Conservation (phyloP, 2,329 filamentous ascomycete genomes). For the Fusarium tanahbumbuense region DNA sequence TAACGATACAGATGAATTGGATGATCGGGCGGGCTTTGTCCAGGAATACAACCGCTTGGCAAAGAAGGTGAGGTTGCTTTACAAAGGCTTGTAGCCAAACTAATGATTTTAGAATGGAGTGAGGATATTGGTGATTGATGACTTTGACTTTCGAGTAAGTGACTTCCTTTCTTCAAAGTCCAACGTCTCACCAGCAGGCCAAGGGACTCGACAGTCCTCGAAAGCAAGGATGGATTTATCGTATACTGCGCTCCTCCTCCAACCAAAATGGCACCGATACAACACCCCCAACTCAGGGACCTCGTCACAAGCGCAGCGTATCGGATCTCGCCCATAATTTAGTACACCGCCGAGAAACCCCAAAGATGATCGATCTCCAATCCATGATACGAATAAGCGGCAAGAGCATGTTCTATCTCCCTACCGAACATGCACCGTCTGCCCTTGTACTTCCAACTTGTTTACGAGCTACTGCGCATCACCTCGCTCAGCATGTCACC, state of each 20-base stretch:
- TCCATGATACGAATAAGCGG: conserved; percentile 73
- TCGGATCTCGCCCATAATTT: conserved; percentile 65
- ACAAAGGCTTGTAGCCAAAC: not conserved
- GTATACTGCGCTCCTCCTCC: conserved; percentile 50
- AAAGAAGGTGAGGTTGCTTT: conserved; percentile 59
- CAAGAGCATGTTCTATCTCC: conserved; percentile 70
- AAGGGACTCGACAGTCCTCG: conserved; percentile 38
- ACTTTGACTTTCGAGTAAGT: conserved; percentile 53
- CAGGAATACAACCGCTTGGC: conserved; percentile 71
- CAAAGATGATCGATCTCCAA: conserved; percentile 64
- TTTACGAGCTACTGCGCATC: conserved; percentile 73
- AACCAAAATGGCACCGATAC: conserved; percentile 20
- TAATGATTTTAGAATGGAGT: conserved; percentile 62
- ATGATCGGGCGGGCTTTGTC: conserved; percentile 62
- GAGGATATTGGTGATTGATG: conserved; percentile 53
- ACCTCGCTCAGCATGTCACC: conserved; percentile 67
- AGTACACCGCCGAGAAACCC: conserved; percentile 57
- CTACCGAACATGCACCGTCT: conserved; percentile 67
- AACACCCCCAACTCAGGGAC: conserved; percentile 19
- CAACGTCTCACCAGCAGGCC: conserved; percentile 35
- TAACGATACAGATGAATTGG: conserved; percentile 62
- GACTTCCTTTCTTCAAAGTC: not conserved
- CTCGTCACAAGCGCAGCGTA: conserved; percentile 63
- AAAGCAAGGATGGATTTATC: conserved; percentile 54
- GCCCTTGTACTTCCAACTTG: conserved; percentile 72